These are phyloP conservation scores for Nicotiana tomentosiformis DNA, from an alignment of 257 asterid genomes.

Conservation along the genomic window DNA sequence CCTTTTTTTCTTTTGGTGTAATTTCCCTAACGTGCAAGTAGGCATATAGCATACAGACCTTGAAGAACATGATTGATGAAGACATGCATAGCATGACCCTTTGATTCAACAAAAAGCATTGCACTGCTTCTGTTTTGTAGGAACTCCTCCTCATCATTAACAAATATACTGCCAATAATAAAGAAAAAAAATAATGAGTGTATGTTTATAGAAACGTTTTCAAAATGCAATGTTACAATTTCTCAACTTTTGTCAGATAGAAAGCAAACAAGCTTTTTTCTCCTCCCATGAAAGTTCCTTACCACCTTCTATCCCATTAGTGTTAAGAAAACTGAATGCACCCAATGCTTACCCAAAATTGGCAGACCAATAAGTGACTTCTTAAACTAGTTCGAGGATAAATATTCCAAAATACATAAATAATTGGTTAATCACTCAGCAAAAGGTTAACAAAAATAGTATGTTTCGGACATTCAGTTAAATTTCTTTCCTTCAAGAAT, in stretches of 20 bases:
- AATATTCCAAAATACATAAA: not conserved
- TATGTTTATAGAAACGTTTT: not conserved
- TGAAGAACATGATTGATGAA: slow-evolving; percentile 76
- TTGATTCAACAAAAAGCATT: slow-evolving; percentile 67
- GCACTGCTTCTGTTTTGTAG: slow-evolving; percentile 48
- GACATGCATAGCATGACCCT: slow-evolving; percentile 85
- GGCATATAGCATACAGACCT: slow-evolving; percentile 33
- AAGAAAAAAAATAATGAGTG: slow-evolving; percentile 18
- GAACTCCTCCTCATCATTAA: slow-evolving; percentile 50
- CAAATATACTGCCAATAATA: slow-evolving; percentile 41
- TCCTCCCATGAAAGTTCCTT: not conserved
- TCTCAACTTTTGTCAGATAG: not conserved
- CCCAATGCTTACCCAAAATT: not conserved
- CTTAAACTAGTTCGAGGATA: not conserved
- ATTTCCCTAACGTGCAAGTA: not conserved
- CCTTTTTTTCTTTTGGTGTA: not conserved
- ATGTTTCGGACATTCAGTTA: not conserved
- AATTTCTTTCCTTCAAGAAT: no score
- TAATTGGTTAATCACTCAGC: not conserved
- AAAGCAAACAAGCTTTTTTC: not conserved
- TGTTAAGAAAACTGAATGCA: not conserved
- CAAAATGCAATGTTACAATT: not conserved
- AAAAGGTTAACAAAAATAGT: not conserved
- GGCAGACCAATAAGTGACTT: not conserved
- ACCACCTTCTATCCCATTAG: not conserved